Evolutionary conservation across 192 early-diverging fungal genomes (phyloP), one percentile per base, ranked within the genome.

Genomic region (Entomortierella parvispora): DNA sequence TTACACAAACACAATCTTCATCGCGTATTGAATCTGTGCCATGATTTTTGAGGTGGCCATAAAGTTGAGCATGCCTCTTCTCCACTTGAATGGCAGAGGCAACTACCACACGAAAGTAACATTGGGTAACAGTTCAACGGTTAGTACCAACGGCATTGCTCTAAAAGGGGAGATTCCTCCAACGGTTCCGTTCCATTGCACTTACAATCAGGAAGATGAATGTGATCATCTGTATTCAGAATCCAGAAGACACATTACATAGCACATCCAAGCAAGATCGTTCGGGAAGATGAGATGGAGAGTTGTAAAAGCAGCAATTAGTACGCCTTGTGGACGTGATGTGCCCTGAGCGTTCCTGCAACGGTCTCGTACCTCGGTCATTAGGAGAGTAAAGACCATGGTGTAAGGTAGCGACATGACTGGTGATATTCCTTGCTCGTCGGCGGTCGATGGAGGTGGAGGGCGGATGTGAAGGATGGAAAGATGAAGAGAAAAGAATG

Each of bases 1-100:
- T 82, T 83, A 85, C 85, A 79, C 65, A 61, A 87, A 87, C 17
- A 85, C 58, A 18, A 87, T 74, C 46, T 83, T 87, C 68, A 87
- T 68, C 2, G 65, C 52, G 65, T 82, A 75, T 62, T 82, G 79
- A 29, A 53, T 25, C 9, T 44, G 20, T 32, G 67, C 79, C 80
- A 85, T 81, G 34, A 81, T 28, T 0, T 58, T 63, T 3, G 86
- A 87, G 10, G 64, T 68, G 15, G 81, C 72, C 23, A 85, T 31
- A 65, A 80, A 82, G 22, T 80, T 83, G 28, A 85, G 71, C 57
- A 85, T 59, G 2, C 74, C 71, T 34, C 81, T 71, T 62, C 85
- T 62, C 82, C 82, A 85, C 23, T 72, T 65, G 47, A 58, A 62
- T 31, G 86, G 86, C 42, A 87, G 62, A 17, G 86, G 86, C 25